A percentile compares a stretch with the other conserved stretches of the same genome.
Conservation (phyloP, 225 moss, liverwort and hornwort genomes). For the Marchantia polymorpha region DNA sequence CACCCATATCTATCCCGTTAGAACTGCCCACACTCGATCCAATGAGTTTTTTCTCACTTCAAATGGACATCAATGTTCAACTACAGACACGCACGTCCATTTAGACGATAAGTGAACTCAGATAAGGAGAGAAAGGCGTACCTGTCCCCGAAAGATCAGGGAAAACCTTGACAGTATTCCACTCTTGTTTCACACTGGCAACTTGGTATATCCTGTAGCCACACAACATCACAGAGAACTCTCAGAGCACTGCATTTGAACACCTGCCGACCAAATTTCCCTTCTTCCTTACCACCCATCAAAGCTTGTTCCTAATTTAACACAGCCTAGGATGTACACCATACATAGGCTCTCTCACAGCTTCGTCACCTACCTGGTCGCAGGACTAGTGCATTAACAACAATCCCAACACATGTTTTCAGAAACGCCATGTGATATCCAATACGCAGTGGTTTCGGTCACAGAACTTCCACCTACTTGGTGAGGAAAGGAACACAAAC, state of each 20-base stretch:
- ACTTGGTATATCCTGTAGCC: slow-evolving; percentile 80
- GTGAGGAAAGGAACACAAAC: slow-evolving; percentile 27
- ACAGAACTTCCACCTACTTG: no score
- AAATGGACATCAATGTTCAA: background rate
- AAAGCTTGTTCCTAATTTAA: no score
- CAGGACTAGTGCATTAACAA: no score
- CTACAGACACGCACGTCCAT: background rate
- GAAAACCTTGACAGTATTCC: slow-evolving; percentile 91
- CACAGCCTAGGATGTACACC: no score
- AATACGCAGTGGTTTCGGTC: no score
- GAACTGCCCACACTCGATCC: background rate
- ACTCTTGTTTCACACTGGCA: slow-evolving; percentile 97
- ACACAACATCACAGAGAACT: background rate
- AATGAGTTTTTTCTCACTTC: background rate
- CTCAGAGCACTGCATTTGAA: no score
- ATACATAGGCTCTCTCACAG: no score
- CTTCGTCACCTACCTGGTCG: no score
- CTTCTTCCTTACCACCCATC: no score
- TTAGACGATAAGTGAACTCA: background rate
- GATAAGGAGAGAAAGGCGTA: slow-evolving; percentile 14
- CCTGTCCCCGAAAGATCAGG: slow-evolving; percentile 98
- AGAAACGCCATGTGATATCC: no score
- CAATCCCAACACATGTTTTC: no score
- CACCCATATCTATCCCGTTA: slow-evolving; percentile 10
- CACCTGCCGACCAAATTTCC: no score